These are phyloP conservation scores for Calycina marina DNA, from an alignment of 2,329 filamentous ascomycete genomes.

Conservation along the genomic window DNA sequence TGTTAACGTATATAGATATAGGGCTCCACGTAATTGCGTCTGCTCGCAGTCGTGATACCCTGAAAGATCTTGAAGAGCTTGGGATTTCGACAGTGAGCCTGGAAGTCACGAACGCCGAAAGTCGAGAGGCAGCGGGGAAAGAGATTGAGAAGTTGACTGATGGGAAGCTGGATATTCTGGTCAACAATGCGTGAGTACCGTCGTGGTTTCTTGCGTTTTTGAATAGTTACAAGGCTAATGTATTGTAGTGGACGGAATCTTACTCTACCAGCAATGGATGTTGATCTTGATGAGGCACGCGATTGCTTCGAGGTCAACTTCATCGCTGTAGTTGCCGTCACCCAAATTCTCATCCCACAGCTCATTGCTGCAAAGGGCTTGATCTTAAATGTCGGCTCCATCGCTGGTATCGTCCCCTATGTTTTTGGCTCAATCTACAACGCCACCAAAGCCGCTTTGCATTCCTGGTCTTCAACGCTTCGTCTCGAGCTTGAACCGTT, in stretches of 20 bases:
- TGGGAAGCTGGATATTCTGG: slow-evolving; percentile 67
- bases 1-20: too few relatives aligned
- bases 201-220: not conserved
- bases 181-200: slow-evolving; percentile 64
- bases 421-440: slow-evolving; percentile 81
- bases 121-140: slow-evolving; percentile 12
- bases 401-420: slow-evolving; percentile 60
- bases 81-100: slow-evolving; percentile 26
- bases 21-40: slow-evolving; percentile 29
- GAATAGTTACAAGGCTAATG: slow-evolving; percentile 1
- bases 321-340: slow-evolving; percentile 29
- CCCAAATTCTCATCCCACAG: slow-evolving; percentile 25
- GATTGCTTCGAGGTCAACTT: slow-evolving; percentile 26
- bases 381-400: slow-evolving; percentile 17
- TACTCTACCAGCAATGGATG: slow-evolving; percentile 20
- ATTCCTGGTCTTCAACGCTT: slow-evolving; percentile 12
- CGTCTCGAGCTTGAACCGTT: slow-evolving; percentile 19
- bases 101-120: slow-evolving; percentile 25
- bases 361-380: slow-evolving; percentile 19
- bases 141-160: slow-evolving; percentile 20
- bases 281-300: slow-evolving; percentile 19
- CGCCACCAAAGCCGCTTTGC: slow-evolving; percentile 65
- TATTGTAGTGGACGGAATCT: slow-evolving; percentile 14
- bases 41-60: slow-evolving; percentile 23
- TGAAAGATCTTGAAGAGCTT: slow-evolving; percentile 15